A percentile compares a stretch with the other conserved stretches of the same genome.
These are phyloP conservation scores for Quercus tomentella DNA, from an alignment of 331 rosid species.

Conservation along the genomic window DNA sequence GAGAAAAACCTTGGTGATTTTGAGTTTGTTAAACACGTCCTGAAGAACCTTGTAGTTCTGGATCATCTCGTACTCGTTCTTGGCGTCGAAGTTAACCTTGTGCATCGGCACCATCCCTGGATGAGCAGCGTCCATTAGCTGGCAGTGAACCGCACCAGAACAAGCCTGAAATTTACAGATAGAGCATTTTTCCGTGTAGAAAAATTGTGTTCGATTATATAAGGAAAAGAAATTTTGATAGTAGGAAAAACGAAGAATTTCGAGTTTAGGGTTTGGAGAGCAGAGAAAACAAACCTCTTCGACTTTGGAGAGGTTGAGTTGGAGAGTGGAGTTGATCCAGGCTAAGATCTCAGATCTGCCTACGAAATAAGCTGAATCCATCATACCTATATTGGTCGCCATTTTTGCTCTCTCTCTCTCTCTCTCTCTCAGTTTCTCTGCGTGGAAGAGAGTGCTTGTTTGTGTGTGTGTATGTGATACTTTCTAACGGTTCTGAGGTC, in stretches of 20 bases:
- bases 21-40: constrained; percentile 88
- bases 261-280: constrained; percentile 5
- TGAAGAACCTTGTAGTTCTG: constrained; percentile 98
- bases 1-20: constrained; percentile 69
- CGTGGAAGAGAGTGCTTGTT: neutral
- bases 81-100: constrained; percentile 94
- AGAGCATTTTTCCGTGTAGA: neutral
- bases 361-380: constrained; percentile 93
- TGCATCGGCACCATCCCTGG: constrained; percentile 94
- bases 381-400: constrained; percentile 88
- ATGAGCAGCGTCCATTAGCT: constrained; percentile 83
- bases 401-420: constrained; percentile 16
- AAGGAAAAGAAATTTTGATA: neutral
- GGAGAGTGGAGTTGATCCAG: constrained; percentile 90
- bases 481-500: constrained; percentile 31
- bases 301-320: constrained; percentile 84
- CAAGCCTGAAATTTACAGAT: constrained; percentile 49
- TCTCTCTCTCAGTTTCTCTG: neutral
- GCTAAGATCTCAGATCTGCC: constrained; percentile 90
- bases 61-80: constrained; percentile 94
- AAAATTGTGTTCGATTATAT: too few relatives aligned
- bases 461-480: neutral
- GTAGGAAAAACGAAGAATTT: neutral
- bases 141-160: constrained; percentile 96
- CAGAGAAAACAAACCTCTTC: constrained; percentile 54